These are phyloP conservation scores for Apophysomyces elegans DNA, from an alignment of 371 early-diverging fungal genomes.

Conservation along the genomic window DNA sequence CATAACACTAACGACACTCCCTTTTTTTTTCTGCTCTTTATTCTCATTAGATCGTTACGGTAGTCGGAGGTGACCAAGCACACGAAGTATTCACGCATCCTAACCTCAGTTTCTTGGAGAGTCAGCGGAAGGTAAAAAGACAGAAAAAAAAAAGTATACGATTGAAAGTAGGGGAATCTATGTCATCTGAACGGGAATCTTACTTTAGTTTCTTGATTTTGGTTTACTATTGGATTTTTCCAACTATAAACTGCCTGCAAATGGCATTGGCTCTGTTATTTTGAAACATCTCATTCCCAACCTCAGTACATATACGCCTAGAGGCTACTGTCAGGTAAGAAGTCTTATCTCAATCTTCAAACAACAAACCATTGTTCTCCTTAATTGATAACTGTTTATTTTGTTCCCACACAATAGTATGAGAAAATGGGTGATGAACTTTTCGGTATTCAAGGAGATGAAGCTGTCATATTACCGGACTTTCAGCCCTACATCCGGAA, in stretches of 20 bases:
- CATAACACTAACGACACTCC: too few relatives aligned
- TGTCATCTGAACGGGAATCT: too few relatives aligned
- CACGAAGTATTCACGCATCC: constrained; percentile 30
- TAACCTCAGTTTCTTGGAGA: constrained; percentile 25
- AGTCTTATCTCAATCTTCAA: background rate
- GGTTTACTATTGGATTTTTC: background rate
- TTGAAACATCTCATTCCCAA: constrained; percentile 36
- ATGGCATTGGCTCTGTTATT: background rate
- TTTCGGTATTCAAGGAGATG: constrained; percentile 9
- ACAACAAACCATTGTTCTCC: background rate
- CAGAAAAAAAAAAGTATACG: background rate
- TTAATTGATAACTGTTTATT: too few relatives aligned
- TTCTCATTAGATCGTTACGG: constrained; percentile 12
- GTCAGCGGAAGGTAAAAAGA: constrained; percentile 23
- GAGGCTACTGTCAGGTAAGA: constrained; percentile 25
- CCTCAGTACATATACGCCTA: constrained; percentile 24
- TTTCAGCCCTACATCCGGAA: background rate
- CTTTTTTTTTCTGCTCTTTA: background rate
- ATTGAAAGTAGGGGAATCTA: background rate
- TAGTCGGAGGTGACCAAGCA: constrained; percentile 30
- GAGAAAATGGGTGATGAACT: background rate
- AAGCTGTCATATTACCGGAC: constrained; percentile 9
- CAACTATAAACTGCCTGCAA: constrained; percentile 5
- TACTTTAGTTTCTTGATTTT: constrained; percentile 7
- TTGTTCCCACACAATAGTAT: background rate